A percentile compares a stretch with the other conserved stretches of the same genome.
These are phyloP conservation scores for Pyricularia sp. DNA, from an alignment of 2,329 filamentous ascomycete genomes.

Conservation along the genomic window DNA sequence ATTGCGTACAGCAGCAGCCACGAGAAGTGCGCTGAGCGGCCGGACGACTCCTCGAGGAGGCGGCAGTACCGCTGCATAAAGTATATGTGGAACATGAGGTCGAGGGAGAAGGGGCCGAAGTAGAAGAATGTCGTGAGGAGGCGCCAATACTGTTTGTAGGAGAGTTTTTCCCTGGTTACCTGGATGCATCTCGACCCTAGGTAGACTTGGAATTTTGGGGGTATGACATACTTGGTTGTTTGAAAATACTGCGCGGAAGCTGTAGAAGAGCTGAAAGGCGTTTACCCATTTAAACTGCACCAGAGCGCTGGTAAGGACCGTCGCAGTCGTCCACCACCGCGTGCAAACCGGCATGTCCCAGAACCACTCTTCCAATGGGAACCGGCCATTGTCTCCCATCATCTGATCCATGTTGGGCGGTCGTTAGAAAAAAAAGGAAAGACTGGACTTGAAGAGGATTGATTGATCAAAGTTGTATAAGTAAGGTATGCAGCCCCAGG, in stretches of 20 bases:
- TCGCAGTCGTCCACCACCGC: constrained; percentile 92
- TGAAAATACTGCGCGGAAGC: constrained; percentile 80
- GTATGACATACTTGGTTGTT: constrained; percentile 69
- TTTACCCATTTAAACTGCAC: constrained; percentile 91
- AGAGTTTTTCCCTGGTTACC: neutral
- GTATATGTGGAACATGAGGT: constrained; percentile 95
- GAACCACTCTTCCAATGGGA: constrained; percentile 95
- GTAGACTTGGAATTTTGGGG: neutral
- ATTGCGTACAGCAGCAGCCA: constrained; percentile 88
- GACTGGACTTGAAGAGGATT: neutral
- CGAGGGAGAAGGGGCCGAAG: constrained; percentile 88
- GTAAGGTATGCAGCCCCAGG: too few species aligned
- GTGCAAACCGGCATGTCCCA: constrained; percentile 98
- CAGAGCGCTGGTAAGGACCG: constrained; percentile 75
- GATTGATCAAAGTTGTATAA: neutral
- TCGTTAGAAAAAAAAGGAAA: neutral
- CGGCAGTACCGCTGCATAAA: constrained; percentile 95
- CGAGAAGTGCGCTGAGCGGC: constrained; percentile 84
- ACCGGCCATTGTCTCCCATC: constrained; percentile 43
- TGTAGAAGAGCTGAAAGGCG: constrained; percentile 95
- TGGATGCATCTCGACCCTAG: neutral
- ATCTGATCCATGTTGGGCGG: constrained; percentile 42
- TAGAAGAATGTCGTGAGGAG: constrained; percentile 95
- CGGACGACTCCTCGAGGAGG: constrained; percentile 90
- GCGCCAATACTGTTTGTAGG: constrained; percentile 73